Evolutionary conservation across 2,329 filamentous ascomycete species (phyloP).

Genomic region (Blastomyces percursus): DNA sequence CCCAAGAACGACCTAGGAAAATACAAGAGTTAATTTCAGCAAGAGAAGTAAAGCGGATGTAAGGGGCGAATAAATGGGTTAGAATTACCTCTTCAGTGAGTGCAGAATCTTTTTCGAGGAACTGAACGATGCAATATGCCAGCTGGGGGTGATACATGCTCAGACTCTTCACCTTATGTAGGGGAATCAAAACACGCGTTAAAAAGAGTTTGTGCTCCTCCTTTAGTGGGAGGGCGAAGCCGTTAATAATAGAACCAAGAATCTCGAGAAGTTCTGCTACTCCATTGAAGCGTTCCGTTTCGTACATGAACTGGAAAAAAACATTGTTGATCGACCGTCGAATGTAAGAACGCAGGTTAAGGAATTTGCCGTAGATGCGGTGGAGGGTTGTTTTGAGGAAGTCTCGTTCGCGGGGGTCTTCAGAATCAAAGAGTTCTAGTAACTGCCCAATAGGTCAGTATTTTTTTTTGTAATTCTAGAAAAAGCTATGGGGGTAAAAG

Average conservation of each 20-base stretch:
- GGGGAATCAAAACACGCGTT: slow-evolving; percentile 78
- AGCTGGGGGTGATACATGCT: slow-evolving; percentile 99
- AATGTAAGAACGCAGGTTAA: slow-evolving; percentile 95
- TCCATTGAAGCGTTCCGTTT: slow-evolving; percentile 96
- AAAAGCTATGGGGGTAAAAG: slow-evolving; percentile 8
- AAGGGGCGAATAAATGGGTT: not conserved
- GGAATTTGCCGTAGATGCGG: slow-evolving; percentile 96
- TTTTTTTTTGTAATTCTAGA: not conserved
- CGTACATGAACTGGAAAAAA: slow-evolving; percentile 99
- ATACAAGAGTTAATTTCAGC: not conserved
- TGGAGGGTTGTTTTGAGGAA: slow-evolving; percentile 97
- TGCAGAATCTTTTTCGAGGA: slow-evolving; percentile 92
- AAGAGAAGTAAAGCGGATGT: not conserved
- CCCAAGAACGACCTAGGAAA: slow-evolving; percentile 72
- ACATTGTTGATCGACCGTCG: slow-evolving; percentile 98
- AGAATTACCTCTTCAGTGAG: slow-evolving; percentile 80
- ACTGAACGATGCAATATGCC: slow-evolving; percentile 98
- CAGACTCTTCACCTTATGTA: slow-evolving; percentile 97
- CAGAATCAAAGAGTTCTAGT: slow-evolving; percentile 95
- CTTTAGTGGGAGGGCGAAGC: slow-evolving; percentile 90
- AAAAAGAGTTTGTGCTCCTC: slow-evolving; percentile 98
- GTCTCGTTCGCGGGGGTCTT: slow-evolving; percentile 91
- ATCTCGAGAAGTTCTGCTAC: slow-evolving; percentile 96
- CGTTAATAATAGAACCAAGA: slow-evolving; percentile 96
- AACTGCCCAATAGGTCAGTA: slow-evolving; percentile 41